Base-by-base conservation (phyloP, 2,329 filamentous ascomycete species). In the Fusarium sp. region DNA sequence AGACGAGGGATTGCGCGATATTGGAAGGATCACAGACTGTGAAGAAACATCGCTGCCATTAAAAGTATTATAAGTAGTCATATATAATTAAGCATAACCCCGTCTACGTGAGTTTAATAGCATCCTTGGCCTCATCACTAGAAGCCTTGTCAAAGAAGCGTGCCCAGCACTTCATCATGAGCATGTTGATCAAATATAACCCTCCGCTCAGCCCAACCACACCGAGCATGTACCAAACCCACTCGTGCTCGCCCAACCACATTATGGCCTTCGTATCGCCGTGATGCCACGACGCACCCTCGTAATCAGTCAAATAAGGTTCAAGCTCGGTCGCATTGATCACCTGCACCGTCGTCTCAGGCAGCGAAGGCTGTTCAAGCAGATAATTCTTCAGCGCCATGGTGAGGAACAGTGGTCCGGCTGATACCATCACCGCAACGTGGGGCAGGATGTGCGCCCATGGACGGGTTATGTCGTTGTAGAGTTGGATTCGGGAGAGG, bases 351-450 rank as follows among this genome's bases (percentile, higher is more conserved):
- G 75, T 71, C 4, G 71, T 64, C 20, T 74, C 65, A 8, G 79
- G 78, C 51, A 81, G 68, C 4, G 70, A 71, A 16, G 82, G 86
- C 47, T 83, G 83, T 24, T 85, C 82, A 38, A 86, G 85, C 80
- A 90, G 90, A 81, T 93, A 95, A 80, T 93, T 90, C 78, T 92
- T 90, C 91, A 92, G 93, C 67, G 93, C 88, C 44, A 95, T 88
- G 62, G 90, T 93, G 50, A 95, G 82, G 83, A 94, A 95, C 35
- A 95, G 84, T 1, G 93, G 93, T 0, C 93, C 93, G 0, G 93
- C 93, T 15, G 90, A 91, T 51, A 92, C 91, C 93, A 95, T 95
- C 76, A 95, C 91, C 30, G 91, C 93, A 77, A 93, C 91, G 80
- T 95, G 94, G 1, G 84, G 84, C 55, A 22, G 91, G 88, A 69